phyloP scores from a whole-genome alignment of 257 asterid genomes.

The Cynanchum wilfordii region DNA sequence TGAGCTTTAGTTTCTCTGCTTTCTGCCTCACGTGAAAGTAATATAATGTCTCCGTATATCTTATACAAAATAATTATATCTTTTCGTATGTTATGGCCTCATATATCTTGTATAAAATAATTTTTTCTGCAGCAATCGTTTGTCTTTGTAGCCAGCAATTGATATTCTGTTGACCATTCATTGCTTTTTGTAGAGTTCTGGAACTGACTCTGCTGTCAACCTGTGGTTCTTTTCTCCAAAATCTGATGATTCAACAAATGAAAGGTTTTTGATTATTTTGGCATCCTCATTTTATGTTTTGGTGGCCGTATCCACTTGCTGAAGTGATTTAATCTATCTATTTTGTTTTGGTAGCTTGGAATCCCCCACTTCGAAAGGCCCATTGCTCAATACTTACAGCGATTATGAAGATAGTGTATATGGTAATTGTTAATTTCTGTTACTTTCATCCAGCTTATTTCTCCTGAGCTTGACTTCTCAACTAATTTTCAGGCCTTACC shows the following conservation, averaged over 20 bases:
- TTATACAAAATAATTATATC: background rate
- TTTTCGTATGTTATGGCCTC: background rate
- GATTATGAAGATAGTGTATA: conserved; percentile 96
- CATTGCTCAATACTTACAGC: conserved; percentile 63
- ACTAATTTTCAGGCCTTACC: conserved; percentile 57
- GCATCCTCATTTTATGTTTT: conserved; percentile 1
- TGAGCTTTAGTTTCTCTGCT: background rate
- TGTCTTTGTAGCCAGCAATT: background rate
- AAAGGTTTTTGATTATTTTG: conserved; percentile 36
- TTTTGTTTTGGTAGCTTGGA: conserved; percentile 39
- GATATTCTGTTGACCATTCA: background rate
- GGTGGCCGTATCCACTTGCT: background rate
- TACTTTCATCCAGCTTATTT: conserved; percentile 10
- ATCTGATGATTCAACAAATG: conserved; percentile 35
- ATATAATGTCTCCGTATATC: background rate
- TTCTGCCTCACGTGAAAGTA: background rate
- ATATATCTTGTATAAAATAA: background rate
- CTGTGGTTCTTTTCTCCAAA: conserved; percentile 64
- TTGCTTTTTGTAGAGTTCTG: conserved; percentile 75
- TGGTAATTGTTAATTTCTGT: conserved; percentile 45
- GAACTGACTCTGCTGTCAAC: conserved; percentile 95
- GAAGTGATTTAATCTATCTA: conserved; percentile 6
- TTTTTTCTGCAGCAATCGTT: background rate
- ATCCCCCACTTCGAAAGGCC: conserved; percentile 41
- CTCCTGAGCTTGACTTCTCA: conserved; percentile 20